These are phyloP conservation scores for Suhomyces sp. DNA, from an alignment of 805 yeast genomes.

Conservation along the genomic window DNA sequence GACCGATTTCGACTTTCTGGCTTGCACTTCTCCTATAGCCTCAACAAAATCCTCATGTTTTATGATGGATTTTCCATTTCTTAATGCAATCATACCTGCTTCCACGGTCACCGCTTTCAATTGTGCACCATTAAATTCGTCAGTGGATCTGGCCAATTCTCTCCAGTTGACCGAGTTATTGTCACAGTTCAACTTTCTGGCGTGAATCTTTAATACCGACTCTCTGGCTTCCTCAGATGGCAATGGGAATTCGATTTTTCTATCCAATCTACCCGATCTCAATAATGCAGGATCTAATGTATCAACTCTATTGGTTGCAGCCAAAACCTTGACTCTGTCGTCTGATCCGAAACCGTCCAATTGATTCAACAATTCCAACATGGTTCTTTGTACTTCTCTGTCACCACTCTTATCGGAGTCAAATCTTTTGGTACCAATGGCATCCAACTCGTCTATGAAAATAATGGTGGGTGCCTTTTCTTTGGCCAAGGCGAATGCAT, in stretches of 20 bases:
- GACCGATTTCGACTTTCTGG: slow-evolving; percentile 91
- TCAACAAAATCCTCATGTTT: slow-evolving; percentile 98
- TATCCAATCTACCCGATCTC: slow-evolving; percentile 97
- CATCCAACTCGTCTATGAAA: slow-evolving; percentile 48
- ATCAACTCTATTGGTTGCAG: slow-evolving; percentile 99
- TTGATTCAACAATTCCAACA: slow-evolving; percentile 49
- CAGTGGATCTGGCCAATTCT: slow-evolving; percentile 96
- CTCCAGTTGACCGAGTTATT: slow-evolving; percentile 89
- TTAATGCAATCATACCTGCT: slow-evolving; percentile 98
- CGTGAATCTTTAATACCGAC: slow-evolving; percentile 93
- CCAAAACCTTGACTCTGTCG: slow-evolving; percentile 94
- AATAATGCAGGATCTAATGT: slow-evolving; percentile 97
- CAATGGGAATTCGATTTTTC: slow-evolving; percentile 97
- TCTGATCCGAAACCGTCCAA: slow-evolving; percentile 95
- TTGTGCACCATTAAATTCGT: slow-evolving; percentile 98
- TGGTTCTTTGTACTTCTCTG: slow-evolving; percentile 48
- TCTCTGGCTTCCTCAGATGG: slow-evolving; percentile 98
- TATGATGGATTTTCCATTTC: slow-evolving; percentile 88
- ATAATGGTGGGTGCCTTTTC: slow-evolving; percentile 49
- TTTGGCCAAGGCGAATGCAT: slow-evolving; percentile 47
- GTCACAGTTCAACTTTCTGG: slow-evolving; percentile 94
- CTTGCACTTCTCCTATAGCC: slow-evolving; percentile 97
- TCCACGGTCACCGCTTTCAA: slow-evolving; percentile 98
- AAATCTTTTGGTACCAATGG: slow-evolving; percentile 47
- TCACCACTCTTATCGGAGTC: slow-evolving; percentile 48